Evolutionary conservation across 2,329 filamentous ascomycete species (phyloP).

Genomic region (Aspergillus sojae): DNA sequence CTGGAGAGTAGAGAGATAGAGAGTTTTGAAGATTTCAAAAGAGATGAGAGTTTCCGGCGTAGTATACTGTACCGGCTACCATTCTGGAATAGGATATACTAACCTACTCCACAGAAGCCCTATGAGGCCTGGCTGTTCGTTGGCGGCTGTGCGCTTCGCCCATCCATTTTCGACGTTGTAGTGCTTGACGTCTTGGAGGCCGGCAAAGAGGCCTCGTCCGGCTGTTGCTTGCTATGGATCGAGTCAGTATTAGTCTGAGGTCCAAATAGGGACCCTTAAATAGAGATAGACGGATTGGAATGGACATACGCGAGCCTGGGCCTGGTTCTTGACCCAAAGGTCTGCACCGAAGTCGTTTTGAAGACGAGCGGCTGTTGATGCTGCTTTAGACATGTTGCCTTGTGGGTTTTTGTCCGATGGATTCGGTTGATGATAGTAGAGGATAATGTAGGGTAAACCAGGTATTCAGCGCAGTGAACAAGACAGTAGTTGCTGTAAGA

Average conservation of each 20-base stretch:
- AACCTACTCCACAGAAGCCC: background rate
- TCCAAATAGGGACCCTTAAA: background rate
- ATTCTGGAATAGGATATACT: slow-evolving; percentile 5
- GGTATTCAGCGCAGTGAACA: background rate
- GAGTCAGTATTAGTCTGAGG: background rate
- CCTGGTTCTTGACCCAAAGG: slow-evolving; percentile 33
- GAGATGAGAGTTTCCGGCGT: slow-evolving; percentile 1
- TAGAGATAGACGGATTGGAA: background rate
- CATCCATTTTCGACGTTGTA: slow-evolving; percentile 43
- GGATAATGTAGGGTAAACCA: background rate
- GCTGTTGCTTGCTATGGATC: slow-evolving; percentile 31
- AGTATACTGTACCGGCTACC: slow-evolving; percentile 6
- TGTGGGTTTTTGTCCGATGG: background rate
- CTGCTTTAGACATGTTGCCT: background rate
- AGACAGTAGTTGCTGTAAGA: background rate
- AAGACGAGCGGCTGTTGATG: slow-evolving; percentile 20
- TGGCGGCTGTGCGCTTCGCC: slow-evolving; percentile 31
- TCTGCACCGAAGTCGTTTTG: slow-evolving; percentile 41
- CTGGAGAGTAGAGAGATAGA: background rate
- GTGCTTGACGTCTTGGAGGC: slow-evolving; percentile 41
- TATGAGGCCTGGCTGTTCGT: slow-evolving; percentile 15
- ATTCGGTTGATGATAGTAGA: background rate
- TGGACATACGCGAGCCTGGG: background rate
- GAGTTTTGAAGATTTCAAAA: background rate
- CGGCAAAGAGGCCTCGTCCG: slow-evolving; percentile 42